Conservation (phyloP, 805 yeast species). For the Teunomyces gatunensis region DNA sequence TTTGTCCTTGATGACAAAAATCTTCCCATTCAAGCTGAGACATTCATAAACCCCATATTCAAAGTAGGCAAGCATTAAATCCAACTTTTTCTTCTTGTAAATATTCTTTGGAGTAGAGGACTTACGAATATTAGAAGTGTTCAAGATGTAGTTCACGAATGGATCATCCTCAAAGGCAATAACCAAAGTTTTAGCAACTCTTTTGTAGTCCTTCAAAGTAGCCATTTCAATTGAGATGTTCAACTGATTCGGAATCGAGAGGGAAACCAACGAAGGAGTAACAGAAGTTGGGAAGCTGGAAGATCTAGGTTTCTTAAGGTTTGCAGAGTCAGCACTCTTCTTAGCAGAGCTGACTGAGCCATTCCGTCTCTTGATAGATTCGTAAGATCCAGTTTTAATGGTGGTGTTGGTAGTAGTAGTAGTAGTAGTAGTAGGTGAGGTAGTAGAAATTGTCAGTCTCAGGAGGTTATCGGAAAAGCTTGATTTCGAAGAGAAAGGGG, state of each 20-base stretch:
- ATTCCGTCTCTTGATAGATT: not conserved
- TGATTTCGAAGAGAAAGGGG: not conserved
- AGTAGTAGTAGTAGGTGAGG: conserved; percentile 1
- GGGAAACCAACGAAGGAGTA: conserved; percentile 4
- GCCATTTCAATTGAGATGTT: conserved; percentile 12
- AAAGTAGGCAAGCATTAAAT: conserved; percentile 48
- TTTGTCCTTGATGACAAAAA: conserved; percentile 48
- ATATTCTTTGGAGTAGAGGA: conserved; percentile 30
- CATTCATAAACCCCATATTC: conserved; percentile 54
- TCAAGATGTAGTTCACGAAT: conserved; percentile 48
- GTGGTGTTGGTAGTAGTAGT: not conserved
- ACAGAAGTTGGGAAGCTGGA: conserved; percentile 5
- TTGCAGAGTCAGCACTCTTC: not conserved
- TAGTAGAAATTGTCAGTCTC: conserved; percentile 17
- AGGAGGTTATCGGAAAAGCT: conserved; percentile 16
- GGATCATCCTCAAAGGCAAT: conserved; percentile 56
- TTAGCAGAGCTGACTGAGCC: conserved; percentile 1
- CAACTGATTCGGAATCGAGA: conserved; percentile 13
- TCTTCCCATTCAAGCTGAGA: conserved; percentile 48
- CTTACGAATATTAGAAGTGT: conserved; percentile 23
- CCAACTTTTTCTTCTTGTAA: conserved; percentile 33
- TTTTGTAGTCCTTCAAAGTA: conserved; percentile 47
- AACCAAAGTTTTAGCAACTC: conserved; percentile 53
- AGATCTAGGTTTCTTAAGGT: conserved; percentile 1
- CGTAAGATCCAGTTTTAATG: not conserved